A percentile compares a stretch with the other conserved stretches of the same genome.
phyloP scores from a whole-genome alignment of 768 basidiomycete species.

The Xerocomus potaroensis region DNA sequence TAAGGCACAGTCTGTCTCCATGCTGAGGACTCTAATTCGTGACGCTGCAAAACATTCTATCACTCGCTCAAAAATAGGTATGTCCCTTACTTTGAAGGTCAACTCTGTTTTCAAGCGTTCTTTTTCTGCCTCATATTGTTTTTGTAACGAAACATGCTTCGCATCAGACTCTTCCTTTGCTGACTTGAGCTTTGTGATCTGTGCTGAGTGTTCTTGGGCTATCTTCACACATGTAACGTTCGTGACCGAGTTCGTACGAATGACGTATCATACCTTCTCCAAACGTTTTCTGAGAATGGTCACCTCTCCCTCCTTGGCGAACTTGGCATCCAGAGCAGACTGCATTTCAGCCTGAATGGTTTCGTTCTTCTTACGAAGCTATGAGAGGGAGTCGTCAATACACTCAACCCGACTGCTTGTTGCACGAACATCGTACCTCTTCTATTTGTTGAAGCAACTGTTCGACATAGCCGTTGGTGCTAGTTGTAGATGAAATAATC shows the following conservation, averaged over 20 bases:
- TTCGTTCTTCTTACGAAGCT: constrained; percentile 52
- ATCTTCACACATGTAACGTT: constrained; percentile 34
- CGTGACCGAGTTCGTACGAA: background rate
- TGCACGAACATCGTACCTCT: constrained; percentile 37
- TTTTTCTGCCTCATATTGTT: constrained; percentile 61
- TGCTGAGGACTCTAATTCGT: constrained; percentile 55
- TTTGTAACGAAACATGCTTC: constrained; percentile 51
- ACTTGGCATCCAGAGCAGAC: constrained; percentile 46
- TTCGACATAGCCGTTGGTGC: constrained; percentile 7
- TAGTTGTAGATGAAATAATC: constrained; percentile 1
- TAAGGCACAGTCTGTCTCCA: constrained; percentile 46
- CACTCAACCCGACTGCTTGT: constrained; percentile 6
- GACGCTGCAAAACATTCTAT: constrained; percentile 45
- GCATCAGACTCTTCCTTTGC: constrained; percentile 61
- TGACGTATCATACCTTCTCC: constrained; percentile 48
- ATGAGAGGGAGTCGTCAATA: constrained; percentile 7
- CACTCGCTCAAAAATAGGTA: constrained; percentile 8
- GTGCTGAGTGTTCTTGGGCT: constrained; percentile 53
- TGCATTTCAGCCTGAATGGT: constrained; percentile 43
- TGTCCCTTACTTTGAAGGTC: constrained; percentile 55
- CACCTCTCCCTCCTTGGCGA: constrained; percentile 69
- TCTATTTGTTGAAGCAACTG: constrained; percentile 37
- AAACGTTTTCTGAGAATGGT: constrained; percentile 59
- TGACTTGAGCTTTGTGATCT: constrained; percentile 51
- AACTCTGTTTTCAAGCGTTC: constrained; percentile 68